Evolutionary conservation across 257 asterid genomes (phyloP).

Genomic region (Primulina eburnea): DNA sequence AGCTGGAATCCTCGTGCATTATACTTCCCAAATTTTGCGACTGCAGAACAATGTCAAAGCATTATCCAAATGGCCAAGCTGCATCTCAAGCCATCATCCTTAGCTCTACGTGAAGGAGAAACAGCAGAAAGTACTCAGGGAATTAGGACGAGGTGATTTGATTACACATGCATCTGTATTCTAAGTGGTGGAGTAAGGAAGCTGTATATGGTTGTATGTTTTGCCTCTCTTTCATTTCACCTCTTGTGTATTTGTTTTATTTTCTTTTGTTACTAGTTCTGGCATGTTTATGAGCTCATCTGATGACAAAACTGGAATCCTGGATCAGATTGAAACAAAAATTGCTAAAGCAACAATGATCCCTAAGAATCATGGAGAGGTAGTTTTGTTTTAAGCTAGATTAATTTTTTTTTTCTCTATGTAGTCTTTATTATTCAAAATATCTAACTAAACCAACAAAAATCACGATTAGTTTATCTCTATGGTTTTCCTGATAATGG

Average conservation of each 20-base stretch:
- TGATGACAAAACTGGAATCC: conserved; percentile 58
- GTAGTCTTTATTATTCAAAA: not conserved
- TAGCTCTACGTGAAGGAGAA: conserved; percentile 82
- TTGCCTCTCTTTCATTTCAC: not conserved
- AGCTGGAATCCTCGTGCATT: conserved; percentile 88
- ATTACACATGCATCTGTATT: not conserved
- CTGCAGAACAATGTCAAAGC: conserved; percentile 63
- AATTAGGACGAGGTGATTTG: conserved; percentile 70
- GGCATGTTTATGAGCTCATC: conserved; percentile 71
- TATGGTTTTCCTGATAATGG: conserved; percentile 42
- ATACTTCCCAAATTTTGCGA: conserved; percentile 74
- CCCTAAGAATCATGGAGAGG: conserved; percentile 82
- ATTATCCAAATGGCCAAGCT: conserved; percentile 53
- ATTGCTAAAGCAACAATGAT: conserved; percentile 72
- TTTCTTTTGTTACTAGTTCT: conserved; percentile 43
- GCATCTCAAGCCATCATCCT: conserved; percentile 59
- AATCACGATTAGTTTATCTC: conserved; percentile 30
- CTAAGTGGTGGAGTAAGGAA: not conserved
- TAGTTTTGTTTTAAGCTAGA: not conserved
- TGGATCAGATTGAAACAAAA: conserved; percentile 62
- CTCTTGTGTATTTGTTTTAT: not conserved
- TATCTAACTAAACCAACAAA: too few species aligned
- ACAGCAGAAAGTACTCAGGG: conserved; percentile 72
- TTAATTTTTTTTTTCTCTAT: not conserved
- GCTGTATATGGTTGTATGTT: not conserved